Evolutionary conservation across 306 rosid species (phyloP).

Genomic region (Rosa multiflora): DNA sequence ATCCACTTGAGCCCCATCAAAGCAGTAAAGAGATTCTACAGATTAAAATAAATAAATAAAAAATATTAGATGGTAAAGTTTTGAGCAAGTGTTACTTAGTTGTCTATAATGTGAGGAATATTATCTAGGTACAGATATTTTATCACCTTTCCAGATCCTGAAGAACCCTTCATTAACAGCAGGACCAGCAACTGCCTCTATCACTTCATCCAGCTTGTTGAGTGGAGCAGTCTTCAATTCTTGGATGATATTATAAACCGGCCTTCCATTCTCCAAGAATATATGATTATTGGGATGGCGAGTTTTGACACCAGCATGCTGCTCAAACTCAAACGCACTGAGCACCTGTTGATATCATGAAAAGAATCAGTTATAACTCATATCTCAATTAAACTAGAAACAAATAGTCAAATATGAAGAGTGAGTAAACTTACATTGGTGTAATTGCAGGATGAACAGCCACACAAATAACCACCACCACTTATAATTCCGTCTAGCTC

Average conservation of each 20-base stretch:
- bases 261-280: conserved; percentile 85
- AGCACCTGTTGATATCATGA: conserved; percentile 57
- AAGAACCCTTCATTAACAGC: conserved; percentile 70
- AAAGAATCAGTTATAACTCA: conserved; percentile 11
- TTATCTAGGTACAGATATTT: neutral
- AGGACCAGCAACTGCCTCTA: conserved; percentile 71
- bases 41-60: neutral
- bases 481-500: conserved; percentile 70
- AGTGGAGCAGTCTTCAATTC: conserved; percentile 85
- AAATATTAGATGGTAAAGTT: neutral
- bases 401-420: neutral
- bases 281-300: conserved; percentile 98
- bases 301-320: conserved; percentile 93
- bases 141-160: conserved; percentile 79
- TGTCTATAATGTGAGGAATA: neutral
- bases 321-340: conserved; percentile 96
- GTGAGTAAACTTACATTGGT: conserved; percentile 47
- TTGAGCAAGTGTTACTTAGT: neutral
- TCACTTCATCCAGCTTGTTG: conserved; percentile 69
- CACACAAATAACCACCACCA: conserved; percentile 90
- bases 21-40: conserved; percentile 65
- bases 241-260: conserved; percentile 82
- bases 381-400: conserved; percentile 3
- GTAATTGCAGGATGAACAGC: conserved; percentile 70
- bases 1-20: conserved; percentile 37